Base-by-base conservation (phyloP, 441 rosid species). In the Jatropha podagrica region DNA sequence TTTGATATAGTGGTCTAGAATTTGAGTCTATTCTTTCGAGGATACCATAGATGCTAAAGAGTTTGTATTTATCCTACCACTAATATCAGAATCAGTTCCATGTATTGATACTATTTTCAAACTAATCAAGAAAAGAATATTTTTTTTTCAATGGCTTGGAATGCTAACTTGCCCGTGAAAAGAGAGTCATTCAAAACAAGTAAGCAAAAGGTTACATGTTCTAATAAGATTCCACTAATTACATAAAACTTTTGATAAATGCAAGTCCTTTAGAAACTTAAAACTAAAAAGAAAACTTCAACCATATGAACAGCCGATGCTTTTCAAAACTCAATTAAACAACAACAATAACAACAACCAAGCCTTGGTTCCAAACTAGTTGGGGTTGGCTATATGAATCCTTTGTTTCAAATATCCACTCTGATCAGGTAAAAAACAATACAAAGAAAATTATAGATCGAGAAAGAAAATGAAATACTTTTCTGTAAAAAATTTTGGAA, bases 201-300 rank as follows among this genome's bases (percentile, higher is more conserved):
- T 3, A 8, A 48, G 9, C 44, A 61, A 44, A 23, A 66, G 27
- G 37, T 37, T 17, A 7, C 14, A 44, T 32, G 42, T 56, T 42
- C 27, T 55, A 56, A n/a, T 11, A 23, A 54, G 49, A 74, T 65
- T 42, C n/a, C 52, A 52, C 3, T 41, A 54, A 52, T 42, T 38
- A 44, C 13, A 7, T 32, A 12, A 61, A 44, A 46, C 58, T 38
- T n/a, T 23, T 37, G 17, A 73, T 48, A 27, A 4, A 72, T 46
- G 20, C 20, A 63, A 58, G 42, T 20, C 69, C 13, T 63, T 63
- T 49, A 51, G 60, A 73, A 40, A 65, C 38, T 46, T 15, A 10
- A 75, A 54, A n/a, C 18, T 17, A 61, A 38, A 20, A 58, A 68
- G 46, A 11, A 59, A 76, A 49, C 38, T 62, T 61, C 69, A 68